These are phyloP conservation scores for Kodamaea ohmeri DNA, from an alignment of 1,139 yeast species.

Conservation along the genomic window DNA sequence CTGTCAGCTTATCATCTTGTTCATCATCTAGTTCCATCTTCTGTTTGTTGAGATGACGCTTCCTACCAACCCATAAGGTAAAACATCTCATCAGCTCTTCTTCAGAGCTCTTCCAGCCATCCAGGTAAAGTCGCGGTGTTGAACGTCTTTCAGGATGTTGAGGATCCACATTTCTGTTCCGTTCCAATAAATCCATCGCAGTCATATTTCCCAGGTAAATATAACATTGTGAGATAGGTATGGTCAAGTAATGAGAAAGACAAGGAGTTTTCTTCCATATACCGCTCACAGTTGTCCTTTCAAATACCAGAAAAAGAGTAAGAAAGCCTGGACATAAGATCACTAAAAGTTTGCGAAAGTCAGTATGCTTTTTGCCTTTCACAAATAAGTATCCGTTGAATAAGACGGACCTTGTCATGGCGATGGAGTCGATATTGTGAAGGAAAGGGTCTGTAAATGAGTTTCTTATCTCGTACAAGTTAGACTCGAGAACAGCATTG, in stretches of 20 bases:
- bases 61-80: constrained; percentile 79
- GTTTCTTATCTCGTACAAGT: constrained; percentile 53
- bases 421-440: constrained; percentile 54
- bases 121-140: constrained; percentile 69
- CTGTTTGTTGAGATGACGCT: constrained; percentile 38
- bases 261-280: constrained; percentile 42
- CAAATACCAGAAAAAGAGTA: constrained; percentile 47
- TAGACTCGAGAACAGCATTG: constrained; percentile 46
- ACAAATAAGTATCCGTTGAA: constrained; percentile 64
- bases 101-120: constrained; percentile 84
- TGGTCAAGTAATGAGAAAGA: constrained; percentile 50
- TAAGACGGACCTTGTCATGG: constrained; percentile 59
- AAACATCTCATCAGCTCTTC: constrained; percentile 72
- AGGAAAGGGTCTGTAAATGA: constrained; percentile 54
- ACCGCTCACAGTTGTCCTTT: constrained; percentile 47
- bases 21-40: neutral
- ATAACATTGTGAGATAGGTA: constrained; percentile 68
- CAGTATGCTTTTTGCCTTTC: constrained; percentile 66
- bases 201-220: constrained; percentile 71
- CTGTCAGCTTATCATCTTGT: neutral
- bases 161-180: constrained; percentile 44
- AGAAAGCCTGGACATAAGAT: constrained; percentile 70
- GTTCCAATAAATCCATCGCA: constrained; percentile 51
- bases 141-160: constrained; percentile 54
- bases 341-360: constrained; percentile 59